These are phyloP conservation scores for Nakazawaea ambrosiae DNA, from an alignment of 805 yeast species.

Conservation along the genomic window DNA sequence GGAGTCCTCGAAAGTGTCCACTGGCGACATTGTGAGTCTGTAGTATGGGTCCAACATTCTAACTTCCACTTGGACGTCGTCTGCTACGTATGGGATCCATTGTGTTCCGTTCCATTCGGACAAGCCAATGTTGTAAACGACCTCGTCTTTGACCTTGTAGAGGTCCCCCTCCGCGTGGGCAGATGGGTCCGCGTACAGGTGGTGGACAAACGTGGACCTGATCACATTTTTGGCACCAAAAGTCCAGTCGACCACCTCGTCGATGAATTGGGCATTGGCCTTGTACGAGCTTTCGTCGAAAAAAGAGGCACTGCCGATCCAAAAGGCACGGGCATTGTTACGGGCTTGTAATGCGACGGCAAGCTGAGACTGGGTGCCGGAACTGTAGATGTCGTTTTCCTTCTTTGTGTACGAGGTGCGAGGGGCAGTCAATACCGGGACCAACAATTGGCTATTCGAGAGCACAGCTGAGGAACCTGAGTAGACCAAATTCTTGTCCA, in stretches of 20 bases:
- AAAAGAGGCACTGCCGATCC: slow-evolving; percentile 70
- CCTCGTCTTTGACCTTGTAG: slow-evolving; percentile 73
- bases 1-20: slow-evolving; percentile 30
- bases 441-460: slow-evolving; percentile 57
- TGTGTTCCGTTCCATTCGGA: slow-evolving; percentile 37
- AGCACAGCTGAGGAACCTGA: slow-evolving; percentile 65
- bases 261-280: slow-evolving; percentile 30
- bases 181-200: slow-evolving; percentile 39
- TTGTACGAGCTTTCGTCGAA: slow-evolving; percentile 33
- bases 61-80: slow-evolving; percentile 75
- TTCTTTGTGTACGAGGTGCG: slow-evolving; percentile 54
- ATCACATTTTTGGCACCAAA: slow-evolving; percentile 65
- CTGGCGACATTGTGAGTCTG: slow-evolving; percentile 54
- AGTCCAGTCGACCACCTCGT: slow-evolving; percentile 58
- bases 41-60: slow-evolving; percentile 94
- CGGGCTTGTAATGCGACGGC: slow-evolving; percentile 76
- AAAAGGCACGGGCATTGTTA: slow-evolving; percentile 67
- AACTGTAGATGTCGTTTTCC: slow-evolving; percentile 56
- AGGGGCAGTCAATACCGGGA: slow-evolving; percentile 67
- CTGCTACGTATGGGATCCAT: slow-evolving; percentile 65
- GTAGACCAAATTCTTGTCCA: slow-evolving; percentile 13
- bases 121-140: slow-evolving; percentile 46
- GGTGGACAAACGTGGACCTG: slow-evolving; percentile 45
- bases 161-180: slow-evolving; percentile 33
- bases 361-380: slow-evolving; percentile 72